Base-by-base conservation (phyloP, 1,284 basidiomycete species). In the Malassezia brasiliensis region DNA sequence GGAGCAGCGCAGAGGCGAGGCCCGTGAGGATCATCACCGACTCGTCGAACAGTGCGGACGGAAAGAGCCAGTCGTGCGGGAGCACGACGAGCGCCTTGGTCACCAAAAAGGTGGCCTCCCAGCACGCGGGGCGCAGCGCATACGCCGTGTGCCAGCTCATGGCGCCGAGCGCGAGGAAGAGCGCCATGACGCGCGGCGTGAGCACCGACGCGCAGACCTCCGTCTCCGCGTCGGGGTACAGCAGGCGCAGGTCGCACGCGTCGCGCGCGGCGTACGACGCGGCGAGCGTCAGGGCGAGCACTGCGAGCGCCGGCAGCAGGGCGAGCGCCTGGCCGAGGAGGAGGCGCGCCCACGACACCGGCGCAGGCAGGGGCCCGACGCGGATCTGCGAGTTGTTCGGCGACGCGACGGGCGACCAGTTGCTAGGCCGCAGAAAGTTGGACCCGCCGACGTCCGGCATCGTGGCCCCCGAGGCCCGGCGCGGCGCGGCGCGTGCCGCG, bases 81-180 rank as follows among this genome's bases (percentile, higher is more conserved):
- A 55, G 7, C n/a, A 55, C 34, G 11, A 32, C 19, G 10, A 49
- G 7, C 10, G 36, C 20, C 11, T 46, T 28, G 17, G 50, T 22
- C 20, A 51, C 3, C 10, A 34, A 19, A 32, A 40, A 47, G 20
- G 25, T 20, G 4, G 35, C 30, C 19, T 56, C 54, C 54, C 54
- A 56, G 28, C 38, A 46, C 15, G 52, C 22, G n/a, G 54, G 54
- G 9, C 48, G 48, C 19, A 56, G 45, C 20, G 50, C 42, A 19
- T 47, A 56, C 9, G 41, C 44, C 9, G 54, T 28, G 37, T 56
- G 44, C 54, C 54, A 56, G 49, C 49, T 38, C 15, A 56, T 36
- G 17, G 44, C 37, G 22, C 54, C 54, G 6, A 51, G 12, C 7
- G 30, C 31, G 9, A 17, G 9, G 34, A 47, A 36, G 19, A 56